Conservation (phyloP, 441 rosid genomes). For the Euphorbia corollata region DNA sequence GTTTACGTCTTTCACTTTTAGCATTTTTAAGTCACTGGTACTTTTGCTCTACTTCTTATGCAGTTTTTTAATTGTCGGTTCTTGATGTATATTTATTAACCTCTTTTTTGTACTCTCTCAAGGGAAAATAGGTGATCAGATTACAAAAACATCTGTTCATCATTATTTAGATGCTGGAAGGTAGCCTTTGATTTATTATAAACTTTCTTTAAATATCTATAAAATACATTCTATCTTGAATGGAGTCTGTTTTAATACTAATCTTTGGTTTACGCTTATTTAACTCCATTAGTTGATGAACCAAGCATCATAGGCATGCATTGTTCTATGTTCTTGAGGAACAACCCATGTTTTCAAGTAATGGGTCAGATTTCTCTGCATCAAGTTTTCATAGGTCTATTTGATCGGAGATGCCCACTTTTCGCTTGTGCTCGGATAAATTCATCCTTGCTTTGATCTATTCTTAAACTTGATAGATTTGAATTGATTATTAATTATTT, state of each 20-base stretch:
- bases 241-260: background rate
- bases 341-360: background rate
- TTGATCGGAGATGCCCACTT: background rate
- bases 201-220: background rate
- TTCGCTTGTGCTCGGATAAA: background rate
- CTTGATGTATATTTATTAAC: background rate
- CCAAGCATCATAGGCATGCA: background rate
- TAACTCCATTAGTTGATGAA: background rate
- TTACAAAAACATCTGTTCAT: background rate
- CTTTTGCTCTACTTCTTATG: background rate
- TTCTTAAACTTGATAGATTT: background rate
- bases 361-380: background rate
- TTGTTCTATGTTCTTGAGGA: background rate
- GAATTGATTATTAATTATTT: background rate
- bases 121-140: background rate
- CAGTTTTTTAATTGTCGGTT: background rate
- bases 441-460: background rate
- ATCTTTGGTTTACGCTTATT: background rate
- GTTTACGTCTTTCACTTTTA: conserved; percentile 14
- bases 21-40: conserved; percentile 9
- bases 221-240: background rate
- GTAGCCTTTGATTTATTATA: background rate
- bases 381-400: background rate
- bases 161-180: background rate
- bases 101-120: background rate